A percentile compares a stretch with the other conserved stretches of the same genome.
Conservation (phyloP, 805 yeast genomes). For the Wickerhamia fluorescens region DNA sequence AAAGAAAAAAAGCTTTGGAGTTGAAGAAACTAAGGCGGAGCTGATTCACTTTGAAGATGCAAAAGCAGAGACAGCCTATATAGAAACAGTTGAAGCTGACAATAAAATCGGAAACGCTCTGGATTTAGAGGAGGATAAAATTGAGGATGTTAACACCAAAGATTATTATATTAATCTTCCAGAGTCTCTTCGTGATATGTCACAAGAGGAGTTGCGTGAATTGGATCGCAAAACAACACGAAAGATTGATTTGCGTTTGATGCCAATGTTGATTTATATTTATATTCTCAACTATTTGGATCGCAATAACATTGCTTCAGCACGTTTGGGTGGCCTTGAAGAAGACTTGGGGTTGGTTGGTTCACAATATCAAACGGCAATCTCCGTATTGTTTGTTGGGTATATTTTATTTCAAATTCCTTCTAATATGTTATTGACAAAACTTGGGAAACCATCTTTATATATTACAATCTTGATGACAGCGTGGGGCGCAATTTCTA, state of each 20-base stretch:
- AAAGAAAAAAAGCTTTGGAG: too few species aligned
- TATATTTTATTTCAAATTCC: constrained; percentile 45
- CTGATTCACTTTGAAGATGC: neutral
- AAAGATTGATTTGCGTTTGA: constrained; percentile 42
- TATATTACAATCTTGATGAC: constrained; percentile 45
- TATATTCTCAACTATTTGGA: constrained; percentile 48
- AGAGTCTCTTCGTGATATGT: constrained; percentile 21
- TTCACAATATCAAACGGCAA: constrained; percentile 41
- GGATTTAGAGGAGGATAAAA: neutral
- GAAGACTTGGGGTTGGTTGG: constrained; percentile 37
- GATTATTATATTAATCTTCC: constrained; percentile 20
- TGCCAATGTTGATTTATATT: constrained; percentile 44
- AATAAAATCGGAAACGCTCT: neutral
- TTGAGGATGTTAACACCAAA: neutral
- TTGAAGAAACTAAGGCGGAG: too few species aligned
- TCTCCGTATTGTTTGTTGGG: constrained; percentile 46
- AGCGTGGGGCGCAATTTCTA: constrained; percentile 42
- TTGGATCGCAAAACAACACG: constrained; percentile 38
- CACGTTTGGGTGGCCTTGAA: constrained; percentile 44
- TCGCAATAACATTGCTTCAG: constrained; percentile 48
- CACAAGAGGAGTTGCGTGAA: constrained; percentile 36
- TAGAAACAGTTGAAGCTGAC: neutral
- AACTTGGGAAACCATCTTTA: constrained; percentile 43
- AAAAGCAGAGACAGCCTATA: neutral
- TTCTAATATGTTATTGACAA: constrained; percentile 40